Conservation (phyloP, 805 yeast genomes). For the Nematodospora valgi region DNA sequence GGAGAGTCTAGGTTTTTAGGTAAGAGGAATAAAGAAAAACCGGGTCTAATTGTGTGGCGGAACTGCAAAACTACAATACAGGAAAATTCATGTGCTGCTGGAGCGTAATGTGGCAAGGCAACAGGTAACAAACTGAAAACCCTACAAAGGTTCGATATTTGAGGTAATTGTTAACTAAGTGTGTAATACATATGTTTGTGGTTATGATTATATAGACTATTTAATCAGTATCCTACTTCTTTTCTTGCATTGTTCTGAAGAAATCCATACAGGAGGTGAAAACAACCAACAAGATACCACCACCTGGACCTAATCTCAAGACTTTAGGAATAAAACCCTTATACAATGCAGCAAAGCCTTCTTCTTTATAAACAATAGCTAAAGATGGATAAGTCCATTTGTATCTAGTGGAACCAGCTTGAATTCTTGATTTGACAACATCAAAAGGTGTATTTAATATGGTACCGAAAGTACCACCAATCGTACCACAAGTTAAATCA, state of each 20-base stretch:
- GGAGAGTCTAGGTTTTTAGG: too few relatives aligned
- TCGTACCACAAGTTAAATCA: conserved; percentile 87
- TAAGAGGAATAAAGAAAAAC: too few relatives aligned
- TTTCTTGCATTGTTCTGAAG: conserved; percentile 60
- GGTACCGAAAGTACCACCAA: conserved; percentile 99
- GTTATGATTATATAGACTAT: too few relatives aligned
- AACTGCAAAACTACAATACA: too few relatives aligned
- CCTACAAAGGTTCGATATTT: too few relatives aligned
- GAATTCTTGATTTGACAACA: conserved; percentile 95
- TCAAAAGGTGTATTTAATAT: conserved; percentile 93
- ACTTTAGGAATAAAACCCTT: conserved; percentile 98
- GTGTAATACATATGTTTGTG: too few relatives aligned
- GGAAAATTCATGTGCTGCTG: too few relatives aligned
- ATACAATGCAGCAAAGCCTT: conserved; percentile 87
- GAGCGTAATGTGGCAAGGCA: too few relatives aligned
- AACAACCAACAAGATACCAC: conserved; percentile 97
- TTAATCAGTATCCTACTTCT: too few relatives aligned
- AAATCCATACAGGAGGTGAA: conserved; percentile 93
- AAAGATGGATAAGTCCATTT: conserved; percentile 89
- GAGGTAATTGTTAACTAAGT: too few relatives aligned
- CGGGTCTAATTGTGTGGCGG: too few relatives aligned
- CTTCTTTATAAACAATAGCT: conserved; percentile 73
- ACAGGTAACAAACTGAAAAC: too few relatives aligned
- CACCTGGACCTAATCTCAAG: conserved; percentile 97
- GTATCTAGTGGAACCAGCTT: conserved; percentile 84